A percentile compares a stretch with the other conserved stretches of the same genome.
These are phyloP conservation scores for Colletotrichum costaricense DNA, from an alignment of 2,329 filamentous ascomycete genomes.

Conservation along the genomic window DNA sequence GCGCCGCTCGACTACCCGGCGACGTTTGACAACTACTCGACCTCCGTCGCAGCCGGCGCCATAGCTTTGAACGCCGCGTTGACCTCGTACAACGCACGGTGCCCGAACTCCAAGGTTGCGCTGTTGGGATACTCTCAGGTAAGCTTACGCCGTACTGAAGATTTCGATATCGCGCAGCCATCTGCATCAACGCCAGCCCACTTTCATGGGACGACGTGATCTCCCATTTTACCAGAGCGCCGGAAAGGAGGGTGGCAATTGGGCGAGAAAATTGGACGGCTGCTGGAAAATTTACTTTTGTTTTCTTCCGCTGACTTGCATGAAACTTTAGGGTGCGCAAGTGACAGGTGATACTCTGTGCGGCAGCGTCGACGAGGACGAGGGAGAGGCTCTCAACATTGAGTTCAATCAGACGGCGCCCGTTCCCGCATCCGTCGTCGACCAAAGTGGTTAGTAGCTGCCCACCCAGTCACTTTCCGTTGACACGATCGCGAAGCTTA, in stretches of 20 bases:
- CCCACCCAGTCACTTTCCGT: rapidly evolving
- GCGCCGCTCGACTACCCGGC: conserved; percentile 53
- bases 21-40: conserved; percentile 44
- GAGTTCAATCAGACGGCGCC: conserved; percentile 38
- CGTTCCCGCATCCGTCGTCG: conserved; percentile 42
- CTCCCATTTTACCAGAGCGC: background rate
- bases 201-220: background rate
- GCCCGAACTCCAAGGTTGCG: conserved; percentile 53
- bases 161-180: background rate
- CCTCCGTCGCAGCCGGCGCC: conserved; percentile 49
- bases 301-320: conserved; percentile 6
- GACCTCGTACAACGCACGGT: conserved; percentile 46
- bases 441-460: conserved; percentile 47
- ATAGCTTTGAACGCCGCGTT: conserved; percentile 45
- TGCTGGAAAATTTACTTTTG: background rate
- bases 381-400: background rate
- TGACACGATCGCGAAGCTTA: conserved; percentile 26
- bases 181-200: background rate
- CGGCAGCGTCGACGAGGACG: conserved; percentile 44
- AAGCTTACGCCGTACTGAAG: conserved; percentile 8
- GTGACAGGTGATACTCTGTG: conserved; percentile 51
- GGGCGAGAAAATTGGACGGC: background rate
- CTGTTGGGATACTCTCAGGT: conserved; percentile 56
- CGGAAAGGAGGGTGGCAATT: background rate
- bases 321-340: conserved; percentile 50